A percentile compares a stretch with the other conserved stretches of the same genome.
Evolutionary conservation across 129 eudicot genomes (phyloP).

Genomic region (Sambucus nigra): DNA sequence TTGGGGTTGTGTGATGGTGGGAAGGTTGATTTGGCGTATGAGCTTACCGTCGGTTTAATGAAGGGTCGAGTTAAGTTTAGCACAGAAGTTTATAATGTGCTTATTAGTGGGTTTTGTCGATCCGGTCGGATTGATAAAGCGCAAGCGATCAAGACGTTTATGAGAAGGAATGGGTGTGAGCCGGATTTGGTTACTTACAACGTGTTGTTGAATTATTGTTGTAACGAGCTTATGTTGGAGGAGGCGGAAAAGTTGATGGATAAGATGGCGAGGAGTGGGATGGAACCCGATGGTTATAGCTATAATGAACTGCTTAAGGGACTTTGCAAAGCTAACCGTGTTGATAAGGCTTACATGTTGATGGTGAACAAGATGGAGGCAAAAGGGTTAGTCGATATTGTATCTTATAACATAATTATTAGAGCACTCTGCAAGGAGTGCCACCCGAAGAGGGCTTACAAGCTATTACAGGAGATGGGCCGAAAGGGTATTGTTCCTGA

Average conservation of each 20-base stretch:
- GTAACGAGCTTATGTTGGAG: slow-evolving; percentile 55
- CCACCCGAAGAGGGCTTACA: slow-evolving; percentile 38
- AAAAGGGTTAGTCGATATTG: slow-evolving; percentile 74
- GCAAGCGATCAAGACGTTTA: slow-evolving; percentile 46
- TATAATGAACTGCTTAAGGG: slow-evolving; percentile 82
- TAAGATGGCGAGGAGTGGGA: slow-evolving; percentile 52
- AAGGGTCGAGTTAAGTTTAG: slow-evolving; percentile 44
- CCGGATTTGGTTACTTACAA: slow-evolving; percentile 82
- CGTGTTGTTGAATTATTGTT: slow-evolving; percentile 57
- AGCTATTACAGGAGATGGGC: slow-evolving; percentile 67
- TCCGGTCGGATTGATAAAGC: slow-evolving; percentile 73
- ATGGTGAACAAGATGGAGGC: slow-evolving; percentile 63
- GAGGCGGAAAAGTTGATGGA: slow-evolving; percentile 69
- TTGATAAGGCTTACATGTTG: slow-evolving; percentile 64
- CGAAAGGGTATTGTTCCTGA: slow-evolving; percentile 60
- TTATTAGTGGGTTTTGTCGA: slow-evolving; percentile 70
- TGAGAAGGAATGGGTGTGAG: slow-evolving; percentile 70
- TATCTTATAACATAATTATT: slow-evolving; percentile 79
- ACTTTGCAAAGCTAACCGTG: slow-evolving; percentile 57
- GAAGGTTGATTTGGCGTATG: slow-evolving; percentile 93
- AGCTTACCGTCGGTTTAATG: slow-evolving; percentile 60
- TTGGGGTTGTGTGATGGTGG: slow-evolving; percentile 67
- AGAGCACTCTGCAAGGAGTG: slow-evolving; percentile 46
- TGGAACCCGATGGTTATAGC: slow-evolving; percentile 67
- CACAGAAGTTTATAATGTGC: slow-evolving; percentile 54